A percentile compares a stretch with the other conserved stretches of the same genome.
These are phyloP conservation scores for Malassezia caprae DNA, from an alignment of 1,284 basidiomycete genomes.

Conservation along the genomic window DNA sequence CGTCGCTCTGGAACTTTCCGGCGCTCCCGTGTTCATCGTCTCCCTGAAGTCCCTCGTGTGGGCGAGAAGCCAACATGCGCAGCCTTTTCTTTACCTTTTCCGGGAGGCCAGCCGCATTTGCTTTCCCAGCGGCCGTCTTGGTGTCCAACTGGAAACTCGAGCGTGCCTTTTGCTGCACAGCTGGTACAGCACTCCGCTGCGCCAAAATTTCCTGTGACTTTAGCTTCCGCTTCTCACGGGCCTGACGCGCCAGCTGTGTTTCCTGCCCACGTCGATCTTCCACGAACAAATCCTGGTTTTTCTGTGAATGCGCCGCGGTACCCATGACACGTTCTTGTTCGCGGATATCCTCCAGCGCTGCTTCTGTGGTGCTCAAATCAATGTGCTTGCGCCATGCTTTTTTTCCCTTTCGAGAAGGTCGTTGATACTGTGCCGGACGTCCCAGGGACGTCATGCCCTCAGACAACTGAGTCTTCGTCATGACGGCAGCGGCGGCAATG, in stretches of 20 bases:
- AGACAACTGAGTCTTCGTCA: constrained; percentile 1
- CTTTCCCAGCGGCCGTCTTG: constrained; percentile 12
- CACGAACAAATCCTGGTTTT: constrained; percentile 21
- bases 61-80: constrained; percentile 15
- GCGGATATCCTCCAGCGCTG: constrained; percentile 29
- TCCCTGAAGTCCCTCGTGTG: constrained; percentile 13
- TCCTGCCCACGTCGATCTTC: constrained; percentile 51
- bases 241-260: constrained; percentile 22
- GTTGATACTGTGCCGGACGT: constrained; percentile 50
- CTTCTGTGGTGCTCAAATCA: constrained; percentile 28
- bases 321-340: constrained; percentile 21
- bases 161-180: constrained; percentile 41
- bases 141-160: constrained; percentile 48
- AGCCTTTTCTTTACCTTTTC: constrained; percentile 24
- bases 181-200: constrained; percentile 73
- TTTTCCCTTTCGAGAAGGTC: constrained; percentile 76
- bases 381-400: constrained; percentile 79
- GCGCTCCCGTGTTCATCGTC: constrained; percentile 7
- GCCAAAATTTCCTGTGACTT: constrained; percentile 71
- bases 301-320: constrained; percentile 1
- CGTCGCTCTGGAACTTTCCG: constrained; percentile 16
- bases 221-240: constrained; percentile 53
- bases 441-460: not conserved
- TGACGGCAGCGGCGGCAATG: not conserved
- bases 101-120: constrained; percentile 22